Conservation (phyloP, 176 grass and related monocot genomes). For the Bolboschoenus planiculmis region DNA sequence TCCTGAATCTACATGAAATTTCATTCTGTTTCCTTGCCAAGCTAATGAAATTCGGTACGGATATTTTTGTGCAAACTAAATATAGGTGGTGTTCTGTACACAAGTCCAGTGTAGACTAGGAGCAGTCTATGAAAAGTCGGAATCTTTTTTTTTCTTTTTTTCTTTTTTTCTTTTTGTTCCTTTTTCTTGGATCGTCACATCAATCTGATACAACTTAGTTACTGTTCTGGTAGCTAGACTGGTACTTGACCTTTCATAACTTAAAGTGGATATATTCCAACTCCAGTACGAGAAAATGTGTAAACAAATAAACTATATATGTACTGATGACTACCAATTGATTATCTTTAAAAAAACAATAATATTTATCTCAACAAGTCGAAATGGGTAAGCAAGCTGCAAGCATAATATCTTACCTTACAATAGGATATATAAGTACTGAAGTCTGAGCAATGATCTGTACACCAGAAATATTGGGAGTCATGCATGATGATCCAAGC, state of each 20-base stretch:
- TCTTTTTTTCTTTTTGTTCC: background rate
- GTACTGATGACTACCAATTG: no score
- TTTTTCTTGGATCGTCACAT: background rate
- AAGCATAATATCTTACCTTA: no score
- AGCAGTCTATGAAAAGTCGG: background rate
- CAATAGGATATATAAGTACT: no score
- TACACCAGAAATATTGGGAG: no score
- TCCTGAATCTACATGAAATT: background rate
- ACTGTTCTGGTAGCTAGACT: background rate
- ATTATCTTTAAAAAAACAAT: no score
- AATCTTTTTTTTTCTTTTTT: background rate
- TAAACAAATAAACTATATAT: background rate
- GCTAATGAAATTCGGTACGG: background rate
- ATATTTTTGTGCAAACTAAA: background rate
- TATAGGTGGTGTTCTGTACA: background rate
- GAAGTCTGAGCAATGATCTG: no score
- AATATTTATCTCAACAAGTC: no score
- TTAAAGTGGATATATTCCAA: background rate
- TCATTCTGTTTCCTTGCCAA: background rate
- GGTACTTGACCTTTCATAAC: background rate
- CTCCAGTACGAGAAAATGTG: background rate
- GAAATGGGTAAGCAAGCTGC: no score
- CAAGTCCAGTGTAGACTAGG: background rate
- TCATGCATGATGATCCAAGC: no score
- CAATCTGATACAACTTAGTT: background rate